phyloP scores from a whole-genome alignment of 2,329 filamentous ascomycete species.

The Plectosphaerella plurivora region DNA sequence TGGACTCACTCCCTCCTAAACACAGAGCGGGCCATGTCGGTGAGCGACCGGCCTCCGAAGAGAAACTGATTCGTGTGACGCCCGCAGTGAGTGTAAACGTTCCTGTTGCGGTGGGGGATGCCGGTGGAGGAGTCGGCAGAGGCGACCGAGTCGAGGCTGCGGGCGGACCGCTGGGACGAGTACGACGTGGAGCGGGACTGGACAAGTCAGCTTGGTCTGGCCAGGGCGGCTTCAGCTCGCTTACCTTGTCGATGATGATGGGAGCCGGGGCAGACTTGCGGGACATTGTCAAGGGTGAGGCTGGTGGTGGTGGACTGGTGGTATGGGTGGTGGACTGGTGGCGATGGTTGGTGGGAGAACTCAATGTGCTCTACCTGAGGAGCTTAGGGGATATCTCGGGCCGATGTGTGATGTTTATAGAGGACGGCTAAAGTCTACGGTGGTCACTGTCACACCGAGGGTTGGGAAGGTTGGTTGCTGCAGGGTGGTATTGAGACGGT shows the following conservation, averaged over 20 bases:
- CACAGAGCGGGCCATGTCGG: constrained; percentile 36
- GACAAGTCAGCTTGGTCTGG: constrained; percentile 3
- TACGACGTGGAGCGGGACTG: constrained; percentile 17
- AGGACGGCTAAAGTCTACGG: no score
- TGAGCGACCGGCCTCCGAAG: constrained; percentile 42
- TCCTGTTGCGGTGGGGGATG: constrained; percentile 21
- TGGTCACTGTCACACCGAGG: no score
- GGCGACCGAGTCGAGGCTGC: constrained; percentile 9
- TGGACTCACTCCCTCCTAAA: constrained; percentile 21
- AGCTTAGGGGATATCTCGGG: no score
- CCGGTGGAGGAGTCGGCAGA: neutral
- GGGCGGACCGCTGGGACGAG: constrained; percentile 21
- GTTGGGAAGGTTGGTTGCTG: no score
- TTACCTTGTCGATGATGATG: constrained; percentile 2
- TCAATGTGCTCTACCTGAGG: no score
- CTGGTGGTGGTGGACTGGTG: no score
- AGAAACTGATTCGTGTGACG: constrained; percentile 50
- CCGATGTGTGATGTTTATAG: no score
- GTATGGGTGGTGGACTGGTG: no score
- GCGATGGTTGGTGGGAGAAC: no score
- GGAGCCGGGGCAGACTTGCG: constrained; percentile 1
- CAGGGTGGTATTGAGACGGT: no score
- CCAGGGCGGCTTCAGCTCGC: neutral
- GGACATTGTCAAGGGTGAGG: neutral
- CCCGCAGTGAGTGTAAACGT: constrained; percentile 51